Conservation (phyloP, 306 rosid genomes). For the Dalbergia cochinchinensis region DNA sequence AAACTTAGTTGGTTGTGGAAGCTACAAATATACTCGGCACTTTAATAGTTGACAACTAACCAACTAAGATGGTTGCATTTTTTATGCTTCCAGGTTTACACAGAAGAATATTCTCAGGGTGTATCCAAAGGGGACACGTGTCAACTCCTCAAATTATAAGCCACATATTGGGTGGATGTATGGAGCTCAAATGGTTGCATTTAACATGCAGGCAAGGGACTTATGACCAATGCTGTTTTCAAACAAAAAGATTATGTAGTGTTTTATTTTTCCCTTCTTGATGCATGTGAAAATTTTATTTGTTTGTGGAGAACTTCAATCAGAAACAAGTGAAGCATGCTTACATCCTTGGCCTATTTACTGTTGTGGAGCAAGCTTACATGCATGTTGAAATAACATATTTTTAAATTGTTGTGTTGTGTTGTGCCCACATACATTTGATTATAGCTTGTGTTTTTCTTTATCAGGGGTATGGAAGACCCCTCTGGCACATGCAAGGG, state of each 20-base stretch:
- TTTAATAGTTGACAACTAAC: slow-evolving; percentile 32
- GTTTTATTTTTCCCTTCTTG: neutral
- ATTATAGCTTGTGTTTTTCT: slow-evolving; percentile 30
- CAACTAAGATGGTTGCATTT: slow-evolving; percentile 37
- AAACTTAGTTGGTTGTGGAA: neutral
- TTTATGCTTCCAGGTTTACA: slow-evolving; percentile 69
- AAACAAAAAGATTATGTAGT: slow-evolving; percentile 25
- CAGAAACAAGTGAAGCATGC: neutral
- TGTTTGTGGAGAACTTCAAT: slow-evolving; percentile 15
- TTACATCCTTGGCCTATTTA: slow-evolving; percentile 7
- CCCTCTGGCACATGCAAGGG: slow-evolving; percentile 85
- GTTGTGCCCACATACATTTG: neutral
- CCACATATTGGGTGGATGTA: slow-evolving; percentile 91
- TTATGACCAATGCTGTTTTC: slow-evolving; percentile 32
- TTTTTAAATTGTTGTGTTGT: slow-evolving; percentile 1
- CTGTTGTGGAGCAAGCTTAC: slow-evolving; percentile 13
- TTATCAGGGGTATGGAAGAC: slow-evolving; percentile 79
- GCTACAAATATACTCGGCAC: slow-evolving; percentile 5
- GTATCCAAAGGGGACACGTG: slow-evolving; percentile 88
- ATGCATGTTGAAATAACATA: slow-evolving; percentile 24
- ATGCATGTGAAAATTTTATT: neutral
- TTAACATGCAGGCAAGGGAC: slow-evolving; percentile 90
- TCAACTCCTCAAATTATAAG: slow-evolving; percentile 80
- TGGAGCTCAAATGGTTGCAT: slow-evolving; percentile 97
- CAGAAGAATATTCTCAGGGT: slow-evolving; percentile 80